phyloP scores from a whole-genome alignment of 1,139 yeast genomes.

The Hansenula sp. region DNA sequence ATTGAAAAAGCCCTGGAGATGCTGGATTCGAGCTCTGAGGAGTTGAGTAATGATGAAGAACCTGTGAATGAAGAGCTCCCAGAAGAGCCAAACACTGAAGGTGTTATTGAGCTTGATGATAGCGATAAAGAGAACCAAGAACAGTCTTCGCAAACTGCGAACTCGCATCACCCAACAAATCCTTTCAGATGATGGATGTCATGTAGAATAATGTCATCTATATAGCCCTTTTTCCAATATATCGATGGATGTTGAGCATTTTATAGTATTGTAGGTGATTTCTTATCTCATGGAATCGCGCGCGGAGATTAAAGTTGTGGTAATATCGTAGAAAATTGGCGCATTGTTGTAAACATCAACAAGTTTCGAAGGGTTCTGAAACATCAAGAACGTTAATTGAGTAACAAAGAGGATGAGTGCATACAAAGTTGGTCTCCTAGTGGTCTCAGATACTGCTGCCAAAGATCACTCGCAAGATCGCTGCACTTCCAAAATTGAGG shows the following conservation, averaged over 20 bases:
- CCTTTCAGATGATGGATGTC: background rate
- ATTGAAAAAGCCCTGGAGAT: constrained; percentile 15
- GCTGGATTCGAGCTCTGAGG: constrained; percentile 11
- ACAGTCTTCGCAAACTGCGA: background rate
- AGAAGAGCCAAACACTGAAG: background rate
- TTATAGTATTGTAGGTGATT: too few relatives aligned
- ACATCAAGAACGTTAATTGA: too few relatives aligned
- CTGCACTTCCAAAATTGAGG: constrained; percentile 4
- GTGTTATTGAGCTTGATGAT: background rate
- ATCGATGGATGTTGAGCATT: too few relatives aligned
- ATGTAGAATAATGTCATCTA: too few relatives aligned
- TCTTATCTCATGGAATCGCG: too few relatives aligned
- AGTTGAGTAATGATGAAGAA: background rate
- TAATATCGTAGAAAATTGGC: constrained; percentile 1
- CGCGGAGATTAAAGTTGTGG: too few relatives aligned
- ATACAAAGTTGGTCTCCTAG: constrained; percentile 27
- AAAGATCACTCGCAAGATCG: constrained; percentile 27
- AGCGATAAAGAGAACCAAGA: background rate
- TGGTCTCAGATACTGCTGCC: constrained; percentile 36
- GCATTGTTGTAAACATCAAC: too few relatives aligned
- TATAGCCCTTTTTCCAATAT: too few relatives aligned
- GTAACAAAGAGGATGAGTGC: constrained; percentile 3
- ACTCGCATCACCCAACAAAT: background rate
- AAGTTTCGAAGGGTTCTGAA: too few relatives aligned
- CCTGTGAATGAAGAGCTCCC: background rate